phyloP scores from a whole-genome alignment of 768 basidiomycete genomes.

The Rhodosporidiobolus odoratus region DNA sequence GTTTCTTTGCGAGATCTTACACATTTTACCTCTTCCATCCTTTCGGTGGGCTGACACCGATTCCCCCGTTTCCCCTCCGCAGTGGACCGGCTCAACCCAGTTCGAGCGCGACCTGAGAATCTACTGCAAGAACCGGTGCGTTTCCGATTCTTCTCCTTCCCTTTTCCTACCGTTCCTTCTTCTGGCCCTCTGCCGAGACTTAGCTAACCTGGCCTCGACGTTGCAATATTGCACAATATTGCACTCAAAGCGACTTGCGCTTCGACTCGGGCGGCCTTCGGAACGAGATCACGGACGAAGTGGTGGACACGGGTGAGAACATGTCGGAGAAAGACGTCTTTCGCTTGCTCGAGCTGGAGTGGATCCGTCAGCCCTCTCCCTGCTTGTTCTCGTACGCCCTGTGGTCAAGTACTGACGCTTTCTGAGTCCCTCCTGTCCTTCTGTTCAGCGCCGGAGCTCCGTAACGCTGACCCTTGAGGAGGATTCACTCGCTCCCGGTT shows the following conservation, averaged over 20 bases:
- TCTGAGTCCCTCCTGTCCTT: neutral
- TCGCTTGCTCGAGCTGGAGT: neutral
- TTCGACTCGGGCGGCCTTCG: conserved; percentile 19
- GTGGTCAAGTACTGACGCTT: neutral
- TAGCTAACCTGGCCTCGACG: neutral
- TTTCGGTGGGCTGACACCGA: too few species aligned
- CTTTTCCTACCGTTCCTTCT: neutral
- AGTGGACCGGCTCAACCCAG: conserved; percentile 27
- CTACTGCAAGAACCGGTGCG: neutral
- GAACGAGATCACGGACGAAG: neutral
- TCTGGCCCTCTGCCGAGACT: neutral
- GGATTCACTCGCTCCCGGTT: too few species aligned
- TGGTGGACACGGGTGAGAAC: neutral
- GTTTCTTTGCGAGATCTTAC: neutral
- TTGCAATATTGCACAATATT: too few species aligned
- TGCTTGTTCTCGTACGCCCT: too few species aligned
- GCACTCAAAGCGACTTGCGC: neutral
- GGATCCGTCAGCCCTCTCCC: neutral
- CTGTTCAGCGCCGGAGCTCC: conserved; percentile 1
- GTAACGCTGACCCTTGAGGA: conserved; percentile 18
- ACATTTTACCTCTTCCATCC: neutral
- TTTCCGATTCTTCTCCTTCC: neutral
- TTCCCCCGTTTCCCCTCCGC: neutral
- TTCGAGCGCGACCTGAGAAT: conserved; percentile 22
- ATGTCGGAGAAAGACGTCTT: conserved; percentile 15